Percentiles rank a stretch among this genome's conserved stretches.
Evolutionary conservation across 2,329 filamentous ascomycete species (phyloP).

Genomic region (Talaromyces sp.): DNA sequence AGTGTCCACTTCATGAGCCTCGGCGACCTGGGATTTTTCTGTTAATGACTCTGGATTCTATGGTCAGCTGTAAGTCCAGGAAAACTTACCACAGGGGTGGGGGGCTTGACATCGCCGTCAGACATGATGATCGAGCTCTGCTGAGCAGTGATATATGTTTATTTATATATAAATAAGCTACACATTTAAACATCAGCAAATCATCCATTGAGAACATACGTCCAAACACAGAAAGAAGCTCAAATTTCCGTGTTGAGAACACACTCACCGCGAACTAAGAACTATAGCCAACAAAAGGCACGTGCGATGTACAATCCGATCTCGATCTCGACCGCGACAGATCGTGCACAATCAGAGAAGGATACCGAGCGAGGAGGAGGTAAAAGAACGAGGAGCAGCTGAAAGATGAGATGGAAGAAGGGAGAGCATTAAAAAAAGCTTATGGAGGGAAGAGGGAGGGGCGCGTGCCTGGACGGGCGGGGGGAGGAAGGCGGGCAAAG

Average conservation of each 20-base stretch:
- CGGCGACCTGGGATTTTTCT: constrained; percentile 29
- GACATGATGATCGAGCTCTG: constrained; percentile 15
- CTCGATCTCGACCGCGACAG: not conserved
- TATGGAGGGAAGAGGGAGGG: not conserved
- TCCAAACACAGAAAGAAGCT: not conserved
- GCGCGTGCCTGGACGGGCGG: not conserved
- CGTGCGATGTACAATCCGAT: not conserved
- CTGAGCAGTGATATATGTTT: not conserved
- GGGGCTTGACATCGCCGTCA: constrained; percentile 16
- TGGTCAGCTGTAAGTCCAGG: not conserved
- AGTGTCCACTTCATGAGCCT: constrained; percentile 44
- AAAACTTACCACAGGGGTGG: constrained; percentile 7
- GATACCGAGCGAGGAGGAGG: not conserved
- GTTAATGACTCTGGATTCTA: not conserved
- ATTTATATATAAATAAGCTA: not conserved
- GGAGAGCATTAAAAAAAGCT: not conserved
- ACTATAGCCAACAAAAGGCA: not conserved
- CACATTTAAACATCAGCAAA: not conserved
- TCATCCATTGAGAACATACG: not conserved
- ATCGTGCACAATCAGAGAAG: not conserved
- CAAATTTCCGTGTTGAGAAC: not conserved
- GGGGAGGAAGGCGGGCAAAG: not conserved
- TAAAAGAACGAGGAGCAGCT: not conserved
- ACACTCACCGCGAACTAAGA: not conserved
- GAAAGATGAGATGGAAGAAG: not conserved